Evolutionary conservation across 192 early-diverging fungal species (phyloP).

Genomic region (Allomyces macrogynus): DNA sequence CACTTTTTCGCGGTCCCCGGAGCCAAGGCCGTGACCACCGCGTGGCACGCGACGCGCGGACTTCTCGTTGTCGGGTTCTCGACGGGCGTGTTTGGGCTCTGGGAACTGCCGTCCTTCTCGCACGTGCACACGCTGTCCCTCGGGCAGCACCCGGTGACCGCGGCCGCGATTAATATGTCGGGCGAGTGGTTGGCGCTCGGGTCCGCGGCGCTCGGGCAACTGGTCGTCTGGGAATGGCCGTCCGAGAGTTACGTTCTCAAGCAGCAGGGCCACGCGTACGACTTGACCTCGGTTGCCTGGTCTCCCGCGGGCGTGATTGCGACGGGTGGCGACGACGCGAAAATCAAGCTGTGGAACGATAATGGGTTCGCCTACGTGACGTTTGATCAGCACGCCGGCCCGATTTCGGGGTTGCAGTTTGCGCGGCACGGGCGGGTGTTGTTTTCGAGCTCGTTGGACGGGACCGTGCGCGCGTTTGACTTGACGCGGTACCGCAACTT

Average conservation of each 20-base stretch:
- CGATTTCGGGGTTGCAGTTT: constrained; percentile 68
- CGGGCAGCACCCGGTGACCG: constrained; percentile 76
- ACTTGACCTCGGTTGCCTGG: constrained; percentile 75
- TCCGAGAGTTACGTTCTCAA: constrained; percentile 97
- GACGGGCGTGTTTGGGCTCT: constrained; percentile 91
- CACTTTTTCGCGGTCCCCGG: constrained; percentile 67
- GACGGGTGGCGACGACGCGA: constrained; percentile 90
- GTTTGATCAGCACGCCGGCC: constrained; percentile 73
- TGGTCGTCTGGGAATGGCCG: constrained; percentile 99
- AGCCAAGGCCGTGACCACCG: constrained; percentile 54
- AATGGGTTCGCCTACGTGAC: constrained; percentile 97
- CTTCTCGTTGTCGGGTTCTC: constrained; percentile 78
- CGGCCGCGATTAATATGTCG: constrained; percentile 65
- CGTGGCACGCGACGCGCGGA: constrained; percentile 48
- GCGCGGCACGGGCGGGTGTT: constrained; percentile 82
- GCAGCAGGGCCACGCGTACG: constrained; percentile 95
- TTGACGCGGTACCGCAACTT: constrained; percentile 96
- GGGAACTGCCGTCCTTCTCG: constrained; percentile 86
- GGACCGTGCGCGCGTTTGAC: constrained; percentile 97
- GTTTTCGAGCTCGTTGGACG: constrained; percentile 86
- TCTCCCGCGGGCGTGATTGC: constrained; percentile 85
- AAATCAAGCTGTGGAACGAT: constrained; percentile 97
- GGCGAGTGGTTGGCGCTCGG: constrained; percentile 99
- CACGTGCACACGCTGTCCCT: constrained; percentile 92
- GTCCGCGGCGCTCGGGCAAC: constrained; percentile 71